phyloP scores from a whole-genome alignment of 2,329 filamentous ascomycete genomes.

The Ceratocystis lukuohia region DNA sequence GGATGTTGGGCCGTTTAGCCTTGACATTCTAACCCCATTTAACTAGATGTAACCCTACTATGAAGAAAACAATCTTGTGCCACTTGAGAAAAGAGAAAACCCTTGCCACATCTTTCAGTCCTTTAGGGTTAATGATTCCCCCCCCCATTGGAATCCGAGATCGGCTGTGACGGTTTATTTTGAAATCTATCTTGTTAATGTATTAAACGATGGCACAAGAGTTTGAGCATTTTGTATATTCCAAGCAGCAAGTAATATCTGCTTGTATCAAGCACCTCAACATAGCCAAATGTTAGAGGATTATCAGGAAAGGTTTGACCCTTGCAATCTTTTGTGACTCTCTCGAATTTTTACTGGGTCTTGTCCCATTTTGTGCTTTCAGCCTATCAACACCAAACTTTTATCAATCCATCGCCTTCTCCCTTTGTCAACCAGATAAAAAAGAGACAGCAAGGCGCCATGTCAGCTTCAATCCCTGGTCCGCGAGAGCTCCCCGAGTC shows the following conservation, averaged over 20 bases:
- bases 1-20: background rate
- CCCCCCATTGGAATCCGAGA: background rate
- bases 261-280: too few species aligned
- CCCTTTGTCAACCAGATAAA: too few species aligned
- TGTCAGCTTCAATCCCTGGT: conserved; percentile 54
- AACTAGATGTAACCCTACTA: background rate
- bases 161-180: background rate
- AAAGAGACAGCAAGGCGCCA: conserved; percentile 24
- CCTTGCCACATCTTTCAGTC: background rate
- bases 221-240: background rate
- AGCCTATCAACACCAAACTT: background rate
- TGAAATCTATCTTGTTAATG: background rate
- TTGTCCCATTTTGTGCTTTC: background rate
- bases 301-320: background rate
- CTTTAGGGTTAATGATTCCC: background rate
- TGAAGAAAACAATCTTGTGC: background rate
- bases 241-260: background rate
- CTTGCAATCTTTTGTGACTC: background rate
- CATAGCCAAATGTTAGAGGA: background rate
- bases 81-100: background rate
- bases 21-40: background rate
- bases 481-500: conserved; percentile 76
- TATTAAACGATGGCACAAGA: background rate
- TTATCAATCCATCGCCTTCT: background rate
- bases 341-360: conserved; percentile 4